A percentile compares a stretch with the other conserved stretches of the same genome.
phyloP scores from a whole-genome alignment of 208 protist genomes.

The Acanthamoeba rhysodes region DNA sequence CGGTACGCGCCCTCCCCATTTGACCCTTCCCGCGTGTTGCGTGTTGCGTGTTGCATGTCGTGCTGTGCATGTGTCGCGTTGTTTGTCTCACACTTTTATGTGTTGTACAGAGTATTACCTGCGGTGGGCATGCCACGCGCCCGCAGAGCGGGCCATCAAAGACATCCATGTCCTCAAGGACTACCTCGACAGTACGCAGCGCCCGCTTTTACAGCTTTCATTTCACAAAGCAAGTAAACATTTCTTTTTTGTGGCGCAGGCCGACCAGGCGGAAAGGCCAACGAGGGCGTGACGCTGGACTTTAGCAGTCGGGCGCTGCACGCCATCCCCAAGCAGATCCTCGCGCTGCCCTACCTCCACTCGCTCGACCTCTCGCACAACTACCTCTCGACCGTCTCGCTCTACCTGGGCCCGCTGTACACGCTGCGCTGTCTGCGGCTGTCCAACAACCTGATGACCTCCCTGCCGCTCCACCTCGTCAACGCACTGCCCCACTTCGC shows the following conservation, averaged over 20 bases:
- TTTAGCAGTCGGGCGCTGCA: conserved; percentile 17
- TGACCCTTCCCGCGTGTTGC: not conserved
- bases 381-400: conserved; percentile 41
- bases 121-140: conserved; percentile 26
- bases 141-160: not conserved
- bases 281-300: conserved; percentile 7
- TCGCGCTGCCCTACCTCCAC: not conserved
- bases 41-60: not conserved
- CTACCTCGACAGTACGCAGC: conserved; percentile 4
- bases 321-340: conserved; percentile 36
- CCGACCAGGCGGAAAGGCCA: not conserved
- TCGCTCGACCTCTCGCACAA: conserved; percentile 66
- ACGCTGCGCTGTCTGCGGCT: not conserved
- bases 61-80: no score
- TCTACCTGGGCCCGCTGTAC: conserved; percentile 27
- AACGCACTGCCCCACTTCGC: conserved; percentile 5
- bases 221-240: no score
- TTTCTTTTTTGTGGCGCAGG: not conserved
- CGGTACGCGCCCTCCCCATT: not conserved
- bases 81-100: no score
- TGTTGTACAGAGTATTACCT: conserved; percentile 5
- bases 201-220: not conserved
- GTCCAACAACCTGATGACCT: conserved; percentile 62
- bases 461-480: conserved; percentile 13
- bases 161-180: conserved; percentile 28